phyloP scores from a whole-genome alignment of 1,284 basidiomycete species.

The Tetrapyrgos nigripes region DNA sequence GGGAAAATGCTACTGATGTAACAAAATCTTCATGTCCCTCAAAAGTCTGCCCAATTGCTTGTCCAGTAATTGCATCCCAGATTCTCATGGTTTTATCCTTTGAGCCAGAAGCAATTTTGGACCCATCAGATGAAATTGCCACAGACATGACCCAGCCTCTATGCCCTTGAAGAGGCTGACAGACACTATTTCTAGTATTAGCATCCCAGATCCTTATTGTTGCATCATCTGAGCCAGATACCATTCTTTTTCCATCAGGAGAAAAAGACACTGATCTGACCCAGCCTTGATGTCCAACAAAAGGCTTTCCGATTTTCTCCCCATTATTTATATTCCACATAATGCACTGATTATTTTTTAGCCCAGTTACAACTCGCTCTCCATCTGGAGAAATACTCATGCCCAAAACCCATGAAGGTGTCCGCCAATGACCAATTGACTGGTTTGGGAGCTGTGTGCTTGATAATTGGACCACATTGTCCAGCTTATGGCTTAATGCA shows the following conservation, averaged over 20 bases:
- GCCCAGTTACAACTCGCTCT: neutral
- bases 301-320: neutral
- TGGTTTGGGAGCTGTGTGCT: no score
- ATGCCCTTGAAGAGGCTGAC: slow-evolving; percentile 2
- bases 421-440: no score
- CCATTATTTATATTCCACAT: slow-evolving; percentile 2
- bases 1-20: slow-evolving; percentile 6
- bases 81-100: neutral
- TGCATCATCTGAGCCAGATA: slow-evolving; percentile 19
- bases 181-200: slow-evolving; percentile 7
- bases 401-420: no score
- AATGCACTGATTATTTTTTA: neutral
- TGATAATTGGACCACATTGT: no score
- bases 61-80: slow-evolving; percentile 3
- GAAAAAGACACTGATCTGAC: neutral
- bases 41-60: neutral
- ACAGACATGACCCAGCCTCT: neutral
- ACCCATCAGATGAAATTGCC: slow-evolving; percentile 4
- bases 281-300: neutral
- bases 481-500: no score
- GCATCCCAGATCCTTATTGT: slow-evolving; percentile 31
- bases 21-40: neutral
- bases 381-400: no score
- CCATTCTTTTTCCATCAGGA: neutral
- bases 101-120: slow-evolving; percentile 4